Evolutionary conservation across 2,329 filamentous ascomycete genomes (phyloP), one percentile per base, ranked within the genome.

Genomic region (Emmonsia crescens): DNA sequence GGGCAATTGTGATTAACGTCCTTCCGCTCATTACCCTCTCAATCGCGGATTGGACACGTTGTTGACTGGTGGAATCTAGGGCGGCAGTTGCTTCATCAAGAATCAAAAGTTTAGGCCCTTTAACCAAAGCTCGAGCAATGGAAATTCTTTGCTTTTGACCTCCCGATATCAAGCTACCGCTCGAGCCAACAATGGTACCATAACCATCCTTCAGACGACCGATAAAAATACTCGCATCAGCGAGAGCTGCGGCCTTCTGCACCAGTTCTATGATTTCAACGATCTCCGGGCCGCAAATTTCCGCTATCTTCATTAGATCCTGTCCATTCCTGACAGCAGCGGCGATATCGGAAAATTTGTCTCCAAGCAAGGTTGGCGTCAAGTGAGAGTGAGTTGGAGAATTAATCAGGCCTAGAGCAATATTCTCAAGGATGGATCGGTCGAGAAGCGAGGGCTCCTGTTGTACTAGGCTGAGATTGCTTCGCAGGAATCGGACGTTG

Each of bases 371-470:
- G 2, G 73, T 68, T 1, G 72, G 62, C 56, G 80, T 76, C 10
- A 85, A 46, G 24, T 64, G 54, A 36, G 56, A 51, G 42, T 66
- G 64, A 5, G 36, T 27, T 64, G 57, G 55, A 33, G 63, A 67
- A 60, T 70, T 71, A 46, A 78, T 71, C 14, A 83, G 69, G 1
- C 80, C 80, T 51, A 78, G 71, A 1, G 77, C 78, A 58, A 96
- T 94, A 73, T 96, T 96, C 56, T 89, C 83, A 70, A 83, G 89
- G 65, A 96, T 92, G 0, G 89, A 89, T 0, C 87, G 90, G 60
- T 85, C 85, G 70, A 96, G 96, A 0, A 96, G 80, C 0, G 88
- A 86, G 0, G 91, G 90, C 69, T 96, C 92, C 71, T 96, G 91
- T 61, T 87, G 89, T 61, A 96, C 91, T 3, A 96, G 80, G 0